Evolutionary conservation across 768 basidiomycete genomes (phyloP), one percentile per base, ranked within the genome.

Genomic region (Naganishia antarctica): DNA sequence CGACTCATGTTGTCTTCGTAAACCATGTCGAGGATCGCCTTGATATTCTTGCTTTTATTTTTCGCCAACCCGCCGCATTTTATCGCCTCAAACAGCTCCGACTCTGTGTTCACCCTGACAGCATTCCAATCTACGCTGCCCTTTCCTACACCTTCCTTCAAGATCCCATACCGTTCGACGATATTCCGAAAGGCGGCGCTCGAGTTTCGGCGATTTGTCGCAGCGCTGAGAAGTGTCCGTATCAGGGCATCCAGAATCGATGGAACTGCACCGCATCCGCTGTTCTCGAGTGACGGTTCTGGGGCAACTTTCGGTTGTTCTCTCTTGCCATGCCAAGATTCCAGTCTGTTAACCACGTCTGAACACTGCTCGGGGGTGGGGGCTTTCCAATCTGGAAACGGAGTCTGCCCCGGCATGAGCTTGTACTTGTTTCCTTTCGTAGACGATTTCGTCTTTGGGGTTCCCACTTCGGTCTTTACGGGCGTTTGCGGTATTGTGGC

Each of bases 211-310:
- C 66, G 66, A 28, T 66, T 70, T 0, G 74, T 75, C 40, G 73
- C 73, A 26, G 72, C 71, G 3, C 69, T 70, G 25, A 75, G 57
- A 23, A 73, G 69, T 25, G 74, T 75, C 34, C 74, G 66, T 1
- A 75, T 69, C 50, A 75, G 44, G 0, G 73, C 71, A 49, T 75
- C 74, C 16, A 75, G 60, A 2, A 75, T 70, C 4, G 70, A 70
- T 1, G 74, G 73, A 29, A 69, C 69, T 40, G 73, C 70, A 4
- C 74, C 74, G 51, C 74, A 75, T 57, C 74, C 74, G 16, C 73
- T 67, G 21, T 68, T 59, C 3, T 23, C 53, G 5, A 60, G 64
- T 3, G 70, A 71, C 2, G 74, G 73, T 9, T 50, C 47, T 1
- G 59, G 43, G 25, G 45, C 45, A 18, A 59, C 44, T 45, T 16